Percentiles rank a stretch among this genome's conserved stretches.
These are phyloP conservation scores for Penicillium glabrum DNA, from an alignment of 2,329 filamentous ascomycete species.

Conservation along the genomic window DNA sequence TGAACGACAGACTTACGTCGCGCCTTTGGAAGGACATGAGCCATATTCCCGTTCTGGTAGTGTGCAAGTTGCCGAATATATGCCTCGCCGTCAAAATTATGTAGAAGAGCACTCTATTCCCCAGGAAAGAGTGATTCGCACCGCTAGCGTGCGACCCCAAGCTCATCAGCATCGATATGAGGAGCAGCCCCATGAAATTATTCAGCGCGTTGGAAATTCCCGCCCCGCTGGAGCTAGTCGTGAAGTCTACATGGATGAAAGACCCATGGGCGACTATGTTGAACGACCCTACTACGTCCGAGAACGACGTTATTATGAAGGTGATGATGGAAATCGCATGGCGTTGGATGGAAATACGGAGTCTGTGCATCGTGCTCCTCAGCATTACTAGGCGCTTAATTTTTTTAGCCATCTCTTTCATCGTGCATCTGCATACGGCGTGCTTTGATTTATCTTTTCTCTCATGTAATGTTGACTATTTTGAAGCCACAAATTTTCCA, in stretches of 20 bases:
- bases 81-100: slow-evolving; percentile 37
- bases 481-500: not conserved
- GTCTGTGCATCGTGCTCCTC: slow-evolving; percentile 32
- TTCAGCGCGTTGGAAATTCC: slow-evolving; percentile 44
- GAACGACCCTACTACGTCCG: slow-evolving; percentile 43
- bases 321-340: slow-evolving; percentile 31
- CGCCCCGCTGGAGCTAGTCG: slow-evolving; percentile 39
- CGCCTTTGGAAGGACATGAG: slow-evolving; percentile 35
- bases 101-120: slow-evolving; percentile 67
- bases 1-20: slow-evolving; percentile 34
- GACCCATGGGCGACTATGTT: slow-evolving; percentile 51
- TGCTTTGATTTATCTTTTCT: not conserved
- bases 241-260: slow-evolving; percentile 45
- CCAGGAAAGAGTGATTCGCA: slow-evolving; percentile 56
- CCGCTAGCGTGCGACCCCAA: slow-evolving; percentile 61
- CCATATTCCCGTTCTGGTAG: slow-evolving; percentile 39
- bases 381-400: slow-evolving; percentile 26
- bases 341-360: slow-evolving; percentile 25
- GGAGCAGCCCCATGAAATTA: slow-evolving; percentile 39
- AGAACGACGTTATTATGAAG: slow-evolving; percentile 39
- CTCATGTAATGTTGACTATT: not conserved
- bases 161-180: slow-evolving; percentile 41
- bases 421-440: slow-evolving; percentile 3
- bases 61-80: slow-evolving; percentile 44
- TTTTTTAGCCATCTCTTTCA: not conserved